Percentiles rank a stretch among this genome's conserved stretches.
Evolutionary conservation across 2,329 filamentous ascomycete genomes (phyloP).

Genomic region (Keithomyces neogunnii): DNA sequence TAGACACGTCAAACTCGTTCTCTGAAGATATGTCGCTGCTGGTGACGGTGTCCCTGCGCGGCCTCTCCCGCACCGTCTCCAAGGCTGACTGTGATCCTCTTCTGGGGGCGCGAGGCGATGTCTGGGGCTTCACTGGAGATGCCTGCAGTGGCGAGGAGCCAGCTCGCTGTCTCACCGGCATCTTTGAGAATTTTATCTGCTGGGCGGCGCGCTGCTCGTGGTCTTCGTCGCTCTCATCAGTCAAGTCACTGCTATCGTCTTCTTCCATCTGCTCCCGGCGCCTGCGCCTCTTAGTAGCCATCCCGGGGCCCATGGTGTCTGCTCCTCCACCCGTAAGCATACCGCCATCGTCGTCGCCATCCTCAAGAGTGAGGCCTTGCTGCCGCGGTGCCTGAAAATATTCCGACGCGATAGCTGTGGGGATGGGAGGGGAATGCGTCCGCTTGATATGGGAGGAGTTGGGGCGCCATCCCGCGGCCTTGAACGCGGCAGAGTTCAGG

Average conservation of each 20-base stretch:
- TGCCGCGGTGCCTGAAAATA: slow-evolving; percentile 69
- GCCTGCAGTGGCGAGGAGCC: slow-evolving; percentile 80
- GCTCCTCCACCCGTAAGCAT: slow-evolving; percentile 61
- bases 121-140: slow-evolving; percentile 49
- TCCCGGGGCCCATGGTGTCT: slow-evolving; percentile 60
- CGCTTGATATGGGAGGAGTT: slow-evolving; percentile 70
- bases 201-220: slow-evolving; percentile 68
- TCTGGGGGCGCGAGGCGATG: slow-evolving; percentile 42
- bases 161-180: slow-evolving; percentile 78
- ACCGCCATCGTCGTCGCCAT: slow-evolving; percentile 64
- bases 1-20: slow-evolving; percentile 64
- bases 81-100: slow-evolving; percentile 65
- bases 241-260: slow-evolving; percentile 77
- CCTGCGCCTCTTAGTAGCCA: slow-evolving; percentile 57
- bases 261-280: slow-evolving; percentile 71
- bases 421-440: slow-evolving; percentile 79
- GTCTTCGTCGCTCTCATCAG: slow-evolving; percentile 77
- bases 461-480: slow-evolving; percentile 70
- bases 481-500: slow-evolving; percentile 73
- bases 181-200: slow-evolving; percentile 93
- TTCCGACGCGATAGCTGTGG: slow-evolving; percentile 71
- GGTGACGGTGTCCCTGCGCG: slow-evolving; percentile 67
- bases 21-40: slow-evolving; percentile 79
- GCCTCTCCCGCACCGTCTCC: slow-evolving; percentile 60
- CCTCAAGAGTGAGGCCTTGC: slow-evolving; percentile 55